Evolutionary conservation across 352 stramenopile genomes (phyloP), one percentile per base, ranked within the genome.

Genomic region (Globisporangium middletonii): DNA sequence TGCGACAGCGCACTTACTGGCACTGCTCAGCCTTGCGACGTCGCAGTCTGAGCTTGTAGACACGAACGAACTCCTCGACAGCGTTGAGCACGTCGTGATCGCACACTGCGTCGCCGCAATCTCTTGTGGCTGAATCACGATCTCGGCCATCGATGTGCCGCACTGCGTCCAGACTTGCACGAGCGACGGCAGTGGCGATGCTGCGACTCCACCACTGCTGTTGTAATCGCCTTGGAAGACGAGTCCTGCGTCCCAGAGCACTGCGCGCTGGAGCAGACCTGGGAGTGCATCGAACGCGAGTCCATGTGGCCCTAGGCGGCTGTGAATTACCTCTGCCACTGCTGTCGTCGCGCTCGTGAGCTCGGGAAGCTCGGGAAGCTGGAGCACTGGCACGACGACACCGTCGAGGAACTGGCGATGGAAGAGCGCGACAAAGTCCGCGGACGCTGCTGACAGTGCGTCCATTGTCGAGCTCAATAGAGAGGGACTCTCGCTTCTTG

Each of bases 191-290:
- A 38, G 7, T 9, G 33, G 33, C 7, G 30, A 13, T 41, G 27
- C 28, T n/a, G 8, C 16, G 15, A 7, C 44, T 38, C 35, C 52
- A 3, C 53, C 48, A 7, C 33, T 13, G 0, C 33, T 13, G 0
- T 11, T 44, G 37, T 9, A 11, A 6, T 19, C 26, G 5, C 27
- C 37, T 11, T 42, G 19, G n/a, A 69, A 15, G 26, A 65, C 23
- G 0, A 53, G 57, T 1, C 58, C 62, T 0, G 58, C 27, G n/a
- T 72, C 58, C 65, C 65, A 72, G 13, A 72, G 18, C 26, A 72
- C 3, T 2, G 65, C 57, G 4, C 65, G 65, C 55, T 69, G 57
- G 6, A 73, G 55, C 9, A 73, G 41, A 0, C 65, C 65, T 0
- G 57, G 49, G 2, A 69, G 48, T 15, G 38, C 26, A 4, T 59